A percentile compares a stretch with the other conserved stretches of the same genome.
phyloP scores from a whole-genome alignment of 2,329 filamentous ascomycete genomes.

The Raffaelea deltoideospora region DNA sequence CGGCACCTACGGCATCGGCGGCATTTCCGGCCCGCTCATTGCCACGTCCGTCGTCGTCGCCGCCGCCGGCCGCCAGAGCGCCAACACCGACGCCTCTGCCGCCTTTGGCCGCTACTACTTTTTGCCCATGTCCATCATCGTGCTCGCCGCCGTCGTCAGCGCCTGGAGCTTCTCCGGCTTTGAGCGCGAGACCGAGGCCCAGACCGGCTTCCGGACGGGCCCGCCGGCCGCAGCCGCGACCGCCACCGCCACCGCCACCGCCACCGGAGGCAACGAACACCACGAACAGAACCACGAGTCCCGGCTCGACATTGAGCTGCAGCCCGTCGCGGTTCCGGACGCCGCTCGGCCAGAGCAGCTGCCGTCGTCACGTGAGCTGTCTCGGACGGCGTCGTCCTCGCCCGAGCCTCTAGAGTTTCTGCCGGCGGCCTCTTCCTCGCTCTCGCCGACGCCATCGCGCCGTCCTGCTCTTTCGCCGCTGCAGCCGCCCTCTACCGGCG shows the following conservation, averaged over 20 bases:
- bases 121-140: slow-evolving; percentile 42
- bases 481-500: background rate
- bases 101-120: slow-evolving; percentile 47
- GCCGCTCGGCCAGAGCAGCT: no score
- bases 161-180: slow-evolving; percentile 57
- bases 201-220: background rate
- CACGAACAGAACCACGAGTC: no score
- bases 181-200: slow-evolving; percentile 36
- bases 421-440: background rate
- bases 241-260: background rate
- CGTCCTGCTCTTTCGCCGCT: slow-evolving; percentile 4
- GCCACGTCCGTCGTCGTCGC: slow-evolving; percentile 57
- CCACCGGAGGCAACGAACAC: no score
- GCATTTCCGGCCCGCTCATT: slow-evolving; percentile 52
- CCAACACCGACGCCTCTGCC: slow-evolving; percentile 2
- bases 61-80: slow-evolving; percentile 18
- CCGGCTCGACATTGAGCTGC: background rate
- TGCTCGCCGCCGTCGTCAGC: slow-evolving; percentile 40
- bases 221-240: slow-evolving; percentile 8
- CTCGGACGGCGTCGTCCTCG: background rate
- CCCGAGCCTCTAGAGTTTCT: background rate
- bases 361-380: slow-evolving; percentile 1
- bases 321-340: background rate
- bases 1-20: slow-evolving; percentile 52
- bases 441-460: no score